Percentiles rank a stretch among this genome's conserved stretches.
Conservation (phyloP, 1,139 yeast genomes). For the Sugiyamaella novakii region DNA sequence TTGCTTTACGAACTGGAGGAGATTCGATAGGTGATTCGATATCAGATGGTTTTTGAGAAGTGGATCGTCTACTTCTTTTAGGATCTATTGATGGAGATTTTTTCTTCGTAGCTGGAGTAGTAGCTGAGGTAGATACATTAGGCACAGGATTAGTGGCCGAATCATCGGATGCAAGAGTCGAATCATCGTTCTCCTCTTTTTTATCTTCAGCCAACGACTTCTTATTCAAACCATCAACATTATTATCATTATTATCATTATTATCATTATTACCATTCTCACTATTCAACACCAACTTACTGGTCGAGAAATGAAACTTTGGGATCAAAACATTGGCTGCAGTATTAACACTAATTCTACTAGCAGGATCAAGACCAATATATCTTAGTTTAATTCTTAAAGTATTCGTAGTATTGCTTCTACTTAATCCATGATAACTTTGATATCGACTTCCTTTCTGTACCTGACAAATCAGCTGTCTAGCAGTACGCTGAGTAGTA, state of each 20-base stretch:
- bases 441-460: conserved; percentile 5
- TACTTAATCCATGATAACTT: conserved; percentile 7
- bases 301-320: conserved; percentile 5
- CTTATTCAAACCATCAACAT: neutral
- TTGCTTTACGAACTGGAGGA: conserved; percentile 10
- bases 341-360: too few relatives aligned
- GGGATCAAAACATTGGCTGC: conserved; percentile 2
- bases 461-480: conserved; percentile 9
- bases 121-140: neutral
- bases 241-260: neutral
- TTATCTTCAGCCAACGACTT: neutral
- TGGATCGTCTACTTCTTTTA: conserved; percentile 2
- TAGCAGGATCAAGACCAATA: too few relatives aligned
- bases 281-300: conserved; percentile 9
- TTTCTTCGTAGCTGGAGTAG: neutral
- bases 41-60: conserved; percentile 4
- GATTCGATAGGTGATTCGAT: conserved; percentile 1
- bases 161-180: neutral
- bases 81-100: neutral
- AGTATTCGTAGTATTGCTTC: neutral
- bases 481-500: neutral
- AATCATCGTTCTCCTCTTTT: conserved; percentile 1
- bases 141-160: conserved; percentile 12
- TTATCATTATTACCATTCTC: conserved; percentile 2
- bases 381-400: too few relatives aligned